These are phyloP conservation scores for Ceratobasidium sp. DNA, from an alignment of 1,284 basidiomycete genomes.

Conservation along the genomic window DNA sequence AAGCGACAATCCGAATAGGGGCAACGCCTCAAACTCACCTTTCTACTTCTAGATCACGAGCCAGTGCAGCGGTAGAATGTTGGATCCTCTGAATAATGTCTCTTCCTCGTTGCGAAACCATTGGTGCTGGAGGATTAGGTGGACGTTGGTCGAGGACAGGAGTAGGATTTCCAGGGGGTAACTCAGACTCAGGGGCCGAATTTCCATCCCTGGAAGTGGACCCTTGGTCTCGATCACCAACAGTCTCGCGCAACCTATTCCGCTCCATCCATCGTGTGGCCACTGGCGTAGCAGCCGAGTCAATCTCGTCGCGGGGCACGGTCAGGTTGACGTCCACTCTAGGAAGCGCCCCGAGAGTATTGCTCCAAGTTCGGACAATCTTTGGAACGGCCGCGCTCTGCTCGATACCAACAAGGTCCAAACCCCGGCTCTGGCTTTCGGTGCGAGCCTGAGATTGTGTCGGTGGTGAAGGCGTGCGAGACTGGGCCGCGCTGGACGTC, in stretches of 20 bases:
- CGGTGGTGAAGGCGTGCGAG: conserved; percentile 9
- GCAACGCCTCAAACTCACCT: not conserved
- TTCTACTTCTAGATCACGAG: conserved; percentile 24
- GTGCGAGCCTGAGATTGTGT: not conserved
- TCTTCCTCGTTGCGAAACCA: conserved; percentile 34
- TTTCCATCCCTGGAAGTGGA: not conserved
- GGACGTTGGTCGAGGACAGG: conserved; percentile 6
- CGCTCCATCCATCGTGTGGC: conserved; percentile 24
- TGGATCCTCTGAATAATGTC: conserved; percentile 38
- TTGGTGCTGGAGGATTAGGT: not conserved
- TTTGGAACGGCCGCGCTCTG: not conserved
- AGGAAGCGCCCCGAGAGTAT: conserved; percentile 9
- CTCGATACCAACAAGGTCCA: not conserved
- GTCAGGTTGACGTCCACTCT: conserved; percentile 15
- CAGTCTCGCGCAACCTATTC: not conserved
- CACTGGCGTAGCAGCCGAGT: conserved; percentile 32
- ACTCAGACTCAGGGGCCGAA: not conserved
- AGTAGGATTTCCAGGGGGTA: no score
- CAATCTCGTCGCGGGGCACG: conserved; percentile 15
- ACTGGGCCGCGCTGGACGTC: not conserved
- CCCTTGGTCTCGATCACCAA: not conserved
- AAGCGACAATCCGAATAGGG: not conserved
- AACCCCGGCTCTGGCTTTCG: not conserved
- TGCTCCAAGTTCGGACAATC: not conserved
- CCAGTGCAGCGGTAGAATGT: conserved; percentile 10